These are phyloP conservation scores for Sanghuangporus sanghuang DNA, from an alignment of 1,284 basidiomycete genomes.

Conservation along the genomic window DNA sequence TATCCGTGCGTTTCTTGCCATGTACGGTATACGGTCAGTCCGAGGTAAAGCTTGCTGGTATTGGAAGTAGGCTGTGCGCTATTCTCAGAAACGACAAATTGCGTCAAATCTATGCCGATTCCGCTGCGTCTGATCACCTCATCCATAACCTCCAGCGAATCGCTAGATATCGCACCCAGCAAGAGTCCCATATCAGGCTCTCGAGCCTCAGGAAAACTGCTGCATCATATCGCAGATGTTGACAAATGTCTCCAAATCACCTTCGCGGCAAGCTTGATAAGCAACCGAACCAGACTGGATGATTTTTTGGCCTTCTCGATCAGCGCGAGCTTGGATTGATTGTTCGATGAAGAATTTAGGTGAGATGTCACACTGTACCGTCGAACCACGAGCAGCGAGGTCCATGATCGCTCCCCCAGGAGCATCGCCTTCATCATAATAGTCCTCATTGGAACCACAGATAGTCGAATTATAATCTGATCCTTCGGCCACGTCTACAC, in stretches of 20 bases:
- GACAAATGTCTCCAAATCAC: constrained; percentile 48
- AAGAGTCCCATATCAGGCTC: constrained; percentile 15
- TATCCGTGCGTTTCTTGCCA: constrained; percentile 52
- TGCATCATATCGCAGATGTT: constrained; percentile 41
- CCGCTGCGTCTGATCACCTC: constrained; percentile 49
- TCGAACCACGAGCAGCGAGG: constrained; percentile 42
- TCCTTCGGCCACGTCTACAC: constrained; percentile 29
- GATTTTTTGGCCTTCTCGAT: constrained; percentile 12
- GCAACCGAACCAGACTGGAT: constrained; percentile 21
- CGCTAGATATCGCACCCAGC: constrained; percentile 29
- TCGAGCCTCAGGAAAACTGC: constrained; percentile 21
- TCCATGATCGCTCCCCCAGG: constrained; percentile 34
- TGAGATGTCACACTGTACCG: constrained; percentile 34
- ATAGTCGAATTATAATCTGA: constrained; percentile 30
- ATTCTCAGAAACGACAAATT: constrained; percentile 18
- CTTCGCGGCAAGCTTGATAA: constrained; percentile 33
- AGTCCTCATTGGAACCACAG: constrained; percentile 26
- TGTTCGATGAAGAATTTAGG: constrained; percentile 33
- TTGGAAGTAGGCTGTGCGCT: constrained; percentile 27
- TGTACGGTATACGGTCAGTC: constrained; percentile 54
- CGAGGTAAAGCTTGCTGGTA: constrained; percentile 44
- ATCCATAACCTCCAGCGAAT: constrained; percentile 45
- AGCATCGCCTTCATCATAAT: constrained; percentile 24
- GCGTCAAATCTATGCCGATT: constrained; percentile 35
- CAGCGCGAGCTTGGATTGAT: constrained; percentile 16